Percentiles rank a stretch among this genome's conserved stretches.
phyloP scores from a whole-genome alignment of 1,284 basidiomycete genomes.

The Marasmius sp. region DNA sequence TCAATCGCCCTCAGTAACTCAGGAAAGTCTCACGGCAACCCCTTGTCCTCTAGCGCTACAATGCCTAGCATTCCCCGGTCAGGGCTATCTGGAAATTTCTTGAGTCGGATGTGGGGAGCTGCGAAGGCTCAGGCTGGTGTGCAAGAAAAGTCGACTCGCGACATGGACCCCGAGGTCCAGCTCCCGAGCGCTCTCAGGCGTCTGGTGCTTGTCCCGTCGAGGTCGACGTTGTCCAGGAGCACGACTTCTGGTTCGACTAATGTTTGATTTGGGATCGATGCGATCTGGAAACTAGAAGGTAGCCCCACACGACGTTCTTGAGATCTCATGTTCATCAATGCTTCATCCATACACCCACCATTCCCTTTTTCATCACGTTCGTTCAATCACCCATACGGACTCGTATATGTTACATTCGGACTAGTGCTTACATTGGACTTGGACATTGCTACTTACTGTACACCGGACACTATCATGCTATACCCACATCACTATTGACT shows the following conservation, averaged over 20 bases:
- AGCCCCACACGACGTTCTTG: not conserved
- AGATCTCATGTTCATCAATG: not conserved
- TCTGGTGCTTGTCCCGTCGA: constrained; percentile 11
- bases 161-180: constrained; percentile 1
- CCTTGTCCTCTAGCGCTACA: constrained; percentile 39
- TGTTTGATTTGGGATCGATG: not conserved
- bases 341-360: not conserved
- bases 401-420: not conserved
- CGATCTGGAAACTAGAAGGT: not conserved
- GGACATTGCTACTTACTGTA: not conserved
- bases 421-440: not conserved
- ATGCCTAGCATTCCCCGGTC: constrained; percentile 41
- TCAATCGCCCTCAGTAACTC: constrained; percentile 22
- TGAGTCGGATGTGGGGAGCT: constrained; percentile 68
- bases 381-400: not conserved
- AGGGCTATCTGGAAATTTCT: constrained; percentile 45
- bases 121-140: constrained; percentile 29
- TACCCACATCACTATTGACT: not conserved
- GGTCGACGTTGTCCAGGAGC: not conserved
- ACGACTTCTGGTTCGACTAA: not conserved
- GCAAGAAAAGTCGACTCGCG: constrained; percentile 6
- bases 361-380: not conserved
- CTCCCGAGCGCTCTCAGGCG: constrained; percentile 7
- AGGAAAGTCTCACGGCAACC: constrained; percentile 17
- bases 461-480: constrained; percentile 1